Base-by-base conservation (phyloP, 2,329 filamentous ascomycete genomes). In the Hymenoscyphus fraxineus region DNA sequence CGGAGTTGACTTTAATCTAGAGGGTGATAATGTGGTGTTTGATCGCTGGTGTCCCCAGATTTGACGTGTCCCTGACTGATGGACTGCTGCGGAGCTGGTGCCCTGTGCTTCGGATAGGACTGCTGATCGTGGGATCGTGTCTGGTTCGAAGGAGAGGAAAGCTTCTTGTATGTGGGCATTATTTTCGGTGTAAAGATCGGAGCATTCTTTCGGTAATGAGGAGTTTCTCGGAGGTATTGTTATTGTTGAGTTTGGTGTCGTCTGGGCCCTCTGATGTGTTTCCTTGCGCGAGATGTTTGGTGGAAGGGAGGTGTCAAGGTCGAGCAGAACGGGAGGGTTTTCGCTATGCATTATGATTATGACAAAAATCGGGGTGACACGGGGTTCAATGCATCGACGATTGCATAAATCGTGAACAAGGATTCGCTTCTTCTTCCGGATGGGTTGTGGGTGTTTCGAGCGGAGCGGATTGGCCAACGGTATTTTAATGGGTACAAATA, bases 171-270 rank as follows among this genome's bases (percentile, higher is more conserved):
- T 66, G 60, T 57, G 61, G 65, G 56, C 55, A 60, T 71, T 67
- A 63, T 67, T 60, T 19, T 66, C 54, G 63, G 64, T 69, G 58
- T 71, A 71, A 55, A 71, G 69, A 59, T 73, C 69, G 2, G 66
- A 67, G 72, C 72, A 73, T 71, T 65, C 67, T 67, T 68, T 68
- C 65, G 71, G 69, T 62, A 69, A 60, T 19, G 66, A 68, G 7
- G 69, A 70, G 60, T 70, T 67, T 38, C 70, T 63, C 35, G 65
- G 67, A 16, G 65, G 56, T 4, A 65, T 67, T 13, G 27, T 1
- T 22, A 35, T 44, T 31, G 31, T 6, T 10, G 38, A 32, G 44
- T 64, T 55, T 22, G 60, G 61, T 19, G 64, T 58, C 32, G 64
- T 66, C n/a, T 62, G 51, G 4, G 61, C 64, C 58, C 63, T 62